A percentile compares a stretch with the other conserved stretches of the same genome.
Conservation (phyloP, 202 grass and related monocot species). For the Dendrocalamus latiflorus region DNA sequence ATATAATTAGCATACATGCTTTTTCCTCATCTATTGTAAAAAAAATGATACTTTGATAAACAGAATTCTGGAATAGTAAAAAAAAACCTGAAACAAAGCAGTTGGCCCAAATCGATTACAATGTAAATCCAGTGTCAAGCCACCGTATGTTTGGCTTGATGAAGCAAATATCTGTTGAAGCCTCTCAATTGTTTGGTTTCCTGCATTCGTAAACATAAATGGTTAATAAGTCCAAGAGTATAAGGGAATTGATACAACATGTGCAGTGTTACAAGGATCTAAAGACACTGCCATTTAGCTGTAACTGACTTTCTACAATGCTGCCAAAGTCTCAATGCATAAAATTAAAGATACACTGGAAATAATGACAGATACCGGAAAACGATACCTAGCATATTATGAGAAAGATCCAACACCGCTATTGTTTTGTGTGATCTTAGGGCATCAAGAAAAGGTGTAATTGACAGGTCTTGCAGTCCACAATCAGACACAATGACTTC, state of each 20-base stretch:
- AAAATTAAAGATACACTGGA: not conserved
- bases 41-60: not conserved
- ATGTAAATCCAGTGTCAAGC: conserved; percentile 91
- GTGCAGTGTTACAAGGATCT: not conserved
- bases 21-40: not conserved
- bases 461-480: conserved; percentile 73
- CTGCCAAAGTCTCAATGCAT: not conserved
- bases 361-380: not conserved
- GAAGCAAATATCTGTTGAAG: conserved; percentile 91
- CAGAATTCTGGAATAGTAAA: not conserved
- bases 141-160: conserved; percentile 84
- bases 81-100: conserved; percentile 90
- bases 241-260: not conserved
- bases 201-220: conserved; percentile 37
- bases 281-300: conserved; percentile 9
- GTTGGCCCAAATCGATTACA: conserved; percentile 94
- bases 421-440: too few species aligned
- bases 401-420: conserved; percentile 92
- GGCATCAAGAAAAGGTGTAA: conserved; percentile 73
- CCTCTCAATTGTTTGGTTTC: conserved; percentile 95
- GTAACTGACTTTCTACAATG: not conserved
- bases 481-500: conserved; percentile 92
- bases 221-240: not conserved
- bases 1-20: too few species aligned
- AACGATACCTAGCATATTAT: conserved; percentile 81